Base-by-base conservation (phyloP, 140 eudicot genomes). In the Cichorium intybus region DNA sequence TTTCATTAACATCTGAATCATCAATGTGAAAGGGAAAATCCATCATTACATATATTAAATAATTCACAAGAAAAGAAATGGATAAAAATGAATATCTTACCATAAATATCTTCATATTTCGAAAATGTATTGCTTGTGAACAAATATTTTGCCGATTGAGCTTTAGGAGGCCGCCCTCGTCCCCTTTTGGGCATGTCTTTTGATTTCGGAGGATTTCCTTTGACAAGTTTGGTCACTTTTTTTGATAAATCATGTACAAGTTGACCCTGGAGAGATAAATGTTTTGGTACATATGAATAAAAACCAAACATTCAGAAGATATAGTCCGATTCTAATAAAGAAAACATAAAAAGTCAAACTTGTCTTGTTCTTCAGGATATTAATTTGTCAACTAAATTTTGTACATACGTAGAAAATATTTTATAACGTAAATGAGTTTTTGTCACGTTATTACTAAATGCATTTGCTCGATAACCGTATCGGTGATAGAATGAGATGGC, bases 91-190 rank as follows among this genome's bases (percentile, higher is more conserved):
- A 34, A 63, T 28, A 45, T 63, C 39, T 43, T 29, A 72, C 77
- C 77, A 55, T 63, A 21, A 28, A 16, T 4, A 5, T 63, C 35
- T 39, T 64, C 57, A 39, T 41, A 1, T 41, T 22, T 54, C 0
- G 43, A 17, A 41, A 20, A 63, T 22, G 23, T 45, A 45, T 50
- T 29, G 16, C 23, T 56, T 6, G 5, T 23, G 11, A 29, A 24
- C 0, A 21, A 8, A 51, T 15, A 9, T 51, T 71, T 71, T 39
- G 31, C 10, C 17, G 39, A 29, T 43, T 43, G 52, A 22, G 64
- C 10, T 63, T 63, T 63, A 27, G 72, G 66, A 1, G 77, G 77
- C 21, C 72, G 66, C 3, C 77, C 77, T n/a, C 72, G 59, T 1
- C 52, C 23, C n/a, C 41, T 72, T 46, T 27, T 64, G 15, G 60